Conservation (phyloP, 768 basidiomycete species). For the Neoboletus magnificus region DNA sequence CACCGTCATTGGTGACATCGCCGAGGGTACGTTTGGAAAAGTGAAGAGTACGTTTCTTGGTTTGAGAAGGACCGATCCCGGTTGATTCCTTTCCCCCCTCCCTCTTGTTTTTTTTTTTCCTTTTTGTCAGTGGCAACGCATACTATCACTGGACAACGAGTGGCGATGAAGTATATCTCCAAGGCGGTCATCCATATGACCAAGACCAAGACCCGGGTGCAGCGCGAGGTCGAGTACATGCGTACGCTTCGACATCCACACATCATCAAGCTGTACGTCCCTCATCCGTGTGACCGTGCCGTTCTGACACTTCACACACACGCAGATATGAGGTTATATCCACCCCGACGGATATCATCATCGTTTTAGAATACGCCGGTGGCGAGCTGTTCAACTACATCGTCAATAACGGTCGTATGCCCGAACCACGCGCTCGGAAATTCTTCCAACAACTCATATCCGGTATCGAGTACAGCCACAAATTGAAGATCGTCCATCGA, state of each 20-base stretch:
- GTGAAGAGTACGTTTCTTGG: conserved; percentile 80
- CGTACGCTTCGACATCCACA: conserved; percentile 91
- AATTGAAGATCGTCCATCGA: conserved; percentile 95
- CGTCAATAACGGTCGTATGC: conserved; percentile 89
- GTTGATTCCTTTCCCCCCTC: conserved; percentile 8
- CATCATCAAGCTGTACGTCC: conserved; percentile 89
- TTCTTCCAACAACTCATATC: conserved; percentile 99
- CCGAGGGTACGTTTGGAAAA: conserved; percentile 97
- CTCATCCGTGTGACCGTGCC: not conserved
- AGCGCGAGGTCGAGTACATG: conserved; percentile 97
- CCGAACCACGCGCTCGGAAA: conserved; percentile 78
- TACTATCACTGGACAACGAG: conserved; percentile 89
- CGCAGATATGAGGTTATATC: conserved; percentile 83
- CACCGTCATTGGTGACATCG: conserved; percentile 81
- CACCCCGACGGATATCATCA: conserved; percentile 93
- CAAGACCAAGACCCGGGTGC: conserved; percentile 88
- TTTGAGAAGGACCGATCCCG: conserved; percentile 16
- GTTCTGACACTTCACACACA: conserved; percentile 3
- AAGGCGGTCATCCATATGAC: conserved; percentile 90
- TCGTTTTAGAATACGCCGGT: conserved; percentile 95
- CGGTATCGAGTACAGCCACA: conserved; percentile 95
- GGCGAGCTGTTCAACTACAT: conserved; percentile 99
- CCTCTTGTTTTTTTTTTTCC: conserved; percentile 12
- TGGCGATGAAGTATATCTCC: conserved; percentile 97
- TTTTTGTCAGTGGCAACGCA: conserved; percentile 77